Evolutionary conservation across 208 protist species (phyloP), one percentile per base, ranked within the genome.

Genomic region (Acanthamoeba quina): DNA sequence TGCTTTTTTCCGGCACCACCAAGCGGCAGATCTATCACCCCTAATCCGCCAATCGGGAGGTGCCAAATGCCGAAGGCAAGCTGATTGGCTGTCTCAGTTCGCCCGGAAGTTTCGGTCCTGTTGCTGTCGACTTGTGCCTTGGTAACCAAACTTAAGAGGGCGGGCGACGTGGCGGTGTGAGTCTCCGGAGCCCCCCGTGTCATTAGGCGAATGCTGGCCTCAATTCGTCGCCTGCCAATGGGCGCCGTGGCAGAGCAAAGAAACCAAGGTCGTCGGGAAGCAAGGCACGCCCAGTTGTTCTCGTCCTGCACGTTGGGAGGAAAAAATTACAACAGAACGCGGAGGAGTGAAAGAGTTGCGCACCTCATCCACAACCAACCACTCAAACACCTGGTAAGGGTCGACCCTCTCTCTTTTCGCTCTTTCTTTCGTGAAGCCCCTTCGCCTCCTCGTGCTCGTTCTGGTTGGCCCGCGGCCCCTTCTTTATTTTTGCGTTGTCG

Each of bases 181-280:
- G 56, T 5, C 19, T 26, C 56, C 17, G 56, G 21, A n/a, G 7
- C n/a, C 34, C 70, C 17, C 29, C 5, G 0, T 6, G 19, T 24
- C 70, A 78, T 78, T 78, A 78, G 70, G 10, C 70, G 70, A 78
- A 78, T 78, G 29, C 34, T 5, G 37, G 70, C 34, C 70, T 24
- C 34, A 78, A 78, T 78, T 78, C 70, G 70, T 78, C 70, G 70
- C 70, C 70, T 78, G 70, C 70, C 70, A 78, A 78, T 78, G n/a
- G 4, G 17, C 15, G 15, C 34, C 5, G 37, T 49, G 37, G 37
- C 37, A 1, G 6, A 34, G 37, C 15, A 78, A 17, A 41, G 66
- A 74, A 74, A 21, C 7, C 62, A 24, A 29, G 66, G 0, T 3
- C 58, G 58, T 3, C 58, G 58, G 58, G 13, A 64, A 17, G 62